Evolutionary conservation across 148 eudicot species (phyloP), one percentile per base, ranked within the genome.

Genomic region (Cornus kousa): DNA sequence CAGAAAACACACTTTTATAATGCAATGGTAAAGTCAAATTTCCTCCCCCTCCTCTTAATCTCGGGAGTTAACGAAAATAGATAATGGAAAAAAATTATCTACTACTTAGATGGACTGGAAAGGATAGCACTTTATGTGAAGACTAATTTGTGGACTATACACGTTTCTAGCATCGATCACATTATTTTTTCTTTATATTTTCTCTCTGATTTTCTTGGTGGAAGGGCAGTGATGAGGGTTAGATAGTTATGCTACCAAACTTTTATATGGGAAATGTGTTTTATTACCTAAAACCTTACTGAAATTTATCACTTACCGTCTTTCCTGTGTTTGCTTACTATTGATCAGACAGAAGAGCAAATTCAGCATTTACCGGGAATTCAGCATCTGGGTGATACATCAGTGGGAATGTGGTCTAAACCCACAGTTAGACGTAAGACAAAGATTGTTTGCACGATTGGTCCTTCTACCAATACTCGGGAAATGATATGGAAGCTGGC

Each of bases 401-500:
- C 91, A 24, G 67, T 66, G 20, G 86, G 87, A 37, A 80, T 87
- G 85, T 91, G 92, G 97, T 80, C 97, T 74, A 94, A 91, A 87
- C 97, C 97, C 39, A 87, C 78, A 5, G 95, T 91, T 1, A 88
- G 89, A 69, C 88, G 98, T 50, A 96, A 92, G 87, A 94, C 99
- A 3, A 93, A 94, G 82, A 94, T 94, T 75, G 97, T 96, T 50
- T 96, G 99, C 88, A 96, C 99, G 23, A 92, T 96, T 73, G 99
- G 99, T 83, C 99, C 99, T 74, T 96, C 99, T 37, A 92, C 99
- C 72, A 82, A 92, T 84, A 89, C 98, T 7, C 85, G 86, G 50
- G 99, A 96, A 79, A 93, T 93, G 99, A 93, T 96, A 82, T 92
- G 98, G 98, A 96, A 89, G 80, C 90, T 94, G 76, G 97, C 99